Conservation (phyloP, 176 grass and related monocot genomes). For the Musa acuminata region DNA sequence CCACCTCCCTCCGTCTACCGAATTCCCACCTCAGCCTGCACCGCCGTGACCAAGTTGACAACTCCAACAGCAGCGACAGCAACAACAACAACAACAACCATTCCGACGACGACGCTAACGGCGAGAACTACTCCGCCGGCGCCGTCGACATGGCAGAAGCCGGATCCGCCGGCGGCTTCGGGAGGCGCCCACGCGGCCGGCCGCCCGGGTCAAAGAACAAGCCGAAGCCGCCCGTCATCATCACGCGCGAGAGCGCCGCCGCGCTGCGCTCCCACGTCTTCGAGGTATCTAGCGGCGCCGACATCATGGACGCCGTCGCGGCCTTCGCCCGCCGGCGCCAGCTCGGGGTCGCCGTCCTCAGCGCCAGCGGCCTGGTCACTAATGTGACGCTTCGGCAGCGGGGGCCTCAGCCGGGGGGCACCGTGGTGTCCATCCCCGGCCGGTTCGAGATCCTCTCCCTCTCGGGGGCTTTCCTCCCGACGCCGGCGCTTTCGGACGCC, state of each 20-base stretch:
- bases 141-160: not conserved
- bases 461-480: slow-evolving; percentile 75
- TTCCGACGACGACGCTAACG: slow-evolving; percentile 28
- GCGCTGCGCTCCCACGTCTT: slow-evolving; percentile 87
- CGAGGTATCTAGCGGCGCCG: slow-evolving; percentile 79
- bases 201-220: slow-evolving; percentile 93
- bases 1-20: not conserved
- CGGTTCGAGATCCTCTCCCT: slow-evolving; percentile 75
- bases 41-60: slow-evolving; percentile 11
- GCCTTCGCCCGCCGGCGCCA: slow-evolving; percentile 64
- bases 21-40: not conserved
- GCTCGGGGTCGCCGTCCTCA: slow-evolving; percentile 74
- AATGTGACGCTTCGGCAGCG: slow-evolving; percentile 74
- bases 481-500: slow-evolving; percentile 50
- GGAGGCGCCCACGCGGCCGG: slow-evolving; percentile 60
- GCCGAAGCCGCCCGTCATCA: slow-evolving; percentile 72
- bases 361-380: slow-evolving; percentile 66
- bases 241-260: slow-evolving; percentile 74
- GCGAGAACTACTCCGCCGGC: slow-evolving; percentile 30
- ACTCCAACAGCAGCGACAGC: slow-evolving; percentile 19
- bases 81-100: not conserved
- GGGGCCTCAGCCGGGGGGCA: slow-evolving; percentile 17
- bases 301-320: slow-evolving; percentile 73
- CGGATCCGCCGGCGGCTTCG: not conserved
- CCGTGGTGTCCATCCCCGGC: slow-evolving; percentile 47